Conservation (phyloP, 2,329 filamentous ascomycete species). For the Seiridium unicorne region DNA sequence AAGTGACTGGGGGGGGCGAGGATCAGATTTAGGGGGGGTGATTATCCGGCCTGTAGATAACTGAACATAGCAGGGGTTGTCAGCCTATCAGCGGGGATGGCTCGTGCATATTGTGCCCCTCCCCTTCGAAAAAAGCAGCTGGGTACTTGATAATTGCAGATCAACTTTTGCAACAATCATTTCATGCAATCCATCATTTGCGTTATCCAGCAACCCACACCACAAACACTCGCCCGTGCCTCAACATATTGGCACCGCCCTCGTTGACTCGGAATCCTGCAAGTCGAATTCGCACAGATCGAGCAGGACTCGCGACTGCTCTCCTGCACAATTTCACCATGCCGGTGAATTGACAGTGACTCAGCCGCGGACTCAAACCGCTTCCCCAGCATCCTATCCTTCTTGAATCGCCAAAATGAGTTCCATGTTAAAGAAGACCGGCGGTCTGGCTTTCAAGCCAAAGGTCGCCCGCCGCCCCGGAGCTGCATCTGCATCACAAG, state of each 20-base stretch:
- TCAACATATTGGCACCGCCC: background rate
- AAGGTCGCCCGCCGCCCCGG: slow-evolving; percentile 55
- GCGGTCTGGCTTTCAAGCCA: slow-evolving; percentile 65
- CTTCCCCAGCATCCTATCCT: background rate
- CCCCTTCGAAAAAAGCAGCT: background rate
- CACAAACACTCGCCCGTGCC: background rate
- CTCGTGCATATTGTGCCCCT: background rate
- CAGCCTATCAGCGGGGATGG: background rate
- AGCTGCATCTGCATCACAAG: slow-evolving; percentile 31
- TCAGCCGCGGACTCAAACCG: slow-evolving; percentile 1
- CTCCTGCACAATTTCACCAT: background rate
- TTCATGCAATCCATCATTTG: background rate
- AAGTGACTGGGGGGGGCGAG: too few species aligned
- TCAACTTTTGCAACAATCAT: background rate
- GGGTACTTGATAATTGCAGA: background rate
- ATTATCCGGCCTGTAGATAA: too few species aligned
- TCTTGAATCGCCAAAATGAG: slow-evolving; percentile 50
- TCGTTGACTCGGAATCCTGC: background rate
- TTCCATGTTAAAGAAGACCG: slow-evolving; percentile 67
- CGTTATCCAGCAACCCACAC: background rate
- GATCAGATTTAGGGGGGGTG: too few species aligned
- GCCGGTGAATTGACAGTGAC: background rate
- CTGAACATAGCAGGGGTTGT: background rate
- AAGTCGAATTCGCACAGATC: background rate
- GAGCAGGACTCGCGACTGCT: background rate